Base-by-base conservation (phyloP, 805 yeast genomes). In the Saccharomycopsis sp. region DNA sequence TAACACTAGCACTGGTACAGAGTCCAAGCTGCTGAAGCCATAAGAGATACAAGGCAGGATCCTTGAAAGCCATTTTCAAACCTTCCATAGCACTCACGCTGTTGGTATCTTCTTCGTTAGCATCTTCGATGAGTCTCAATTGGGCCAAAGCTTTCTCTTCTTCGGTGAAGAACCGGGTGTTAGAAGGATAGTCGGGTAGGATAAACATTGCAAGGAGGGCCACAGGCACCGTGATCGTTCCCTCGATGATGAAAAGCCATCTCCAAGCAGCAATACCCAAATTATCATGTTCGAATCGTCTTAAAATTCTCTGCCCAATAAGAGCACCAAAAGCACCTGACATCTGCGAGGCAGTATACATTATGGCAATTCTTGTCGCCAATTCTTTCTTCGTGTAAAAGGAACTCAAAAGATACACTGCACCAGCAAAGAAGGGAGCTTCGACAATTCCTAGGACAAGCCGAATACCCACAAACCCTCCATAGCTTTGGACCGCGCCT, bases 241-340 rank as follows among this genome's bases (percentile, higher is more conserved):
- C 82, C 65, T 80, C 84, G 24, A 80, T 71, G 4, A 80, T 73
- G 61, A 72, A 80, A 24, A 80, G 69, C 71, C 78, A 80, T 64
- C 79, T 73, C 81, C 82, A 80, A 0, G 76, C 78, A 51, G 71
- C 65, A 61, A 78, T 72, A 2, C 61, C 61, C 18, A 37, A 14
- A 51, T 58, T 58, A 41, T 58, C 51, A 37, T 23, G 20, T 21
- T 46, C 37, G 37, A 58, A 58, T 18, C 61, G 24, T 40, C 68
- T 66, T 7, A 75, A 66, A 53, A 81, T 71, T 20, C 79, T 84
- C 58, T 72, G 75, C 0, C 78, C 75, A 29, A 79, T 71, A 23
- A 79, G 67, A n/a, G 86, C 85, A 54, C 83, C 82, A 66, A 82
- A 79, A 1, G 82, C 81, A 50, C 81, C 78, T 7, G 84, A 77